A percentile compares a stretch with the other conserved stretches of the same genome.
These are phyloP conservation scores for Talinum fruticosum DNA, from an alignment of 148 eudicot species.

Conservation along the genomic window DNA sequence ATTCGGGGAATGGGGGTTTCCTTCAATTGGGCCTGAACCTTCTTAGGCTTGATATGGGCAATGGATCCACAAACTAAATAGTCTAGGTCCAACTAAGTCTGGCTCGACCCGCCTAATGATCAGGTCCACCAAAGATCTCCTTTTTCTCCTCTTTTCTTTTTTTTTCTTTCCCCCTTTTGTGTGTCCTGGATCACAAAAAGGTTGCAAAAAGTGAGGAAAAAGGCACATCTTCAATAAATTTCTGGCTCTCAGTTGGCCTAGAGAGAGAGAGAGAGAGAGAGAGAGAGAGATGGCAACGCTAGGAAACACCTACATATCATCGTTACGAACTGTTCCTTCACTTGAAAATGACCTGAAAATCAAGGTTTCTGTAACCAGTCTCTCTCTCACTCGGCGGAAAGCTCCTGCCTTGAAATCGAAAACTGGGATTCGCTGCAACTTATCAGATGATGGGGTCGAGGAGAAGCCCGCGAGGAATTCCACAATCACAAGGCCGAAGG, in stretches of 20 bases:
- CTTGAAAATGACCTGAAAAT: slow-evolving; percentile 23
- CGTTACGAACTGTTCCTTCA: slow-evolving; percentile 20
- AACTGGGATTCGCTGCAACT: slow-evolving; percentile 38
- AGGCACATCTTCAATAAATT: not conserved
- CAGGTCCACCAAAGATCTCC: slow-evolving; percentile 1
- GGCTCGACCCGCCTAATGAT: not conserved
- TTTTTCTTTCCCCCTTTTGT: not conserved
- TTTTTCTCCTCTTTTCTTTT: not conserved
- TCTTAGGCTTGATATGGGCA: not conserved
- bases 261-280: not conserved
- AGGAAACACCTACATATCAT: slow-evolving; percentile 20
- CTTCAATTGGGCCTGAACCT: not conserved
- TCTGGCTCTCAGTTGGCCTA: not conserved
- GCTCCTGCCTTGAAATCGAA: slow-evolving; percentile 4
- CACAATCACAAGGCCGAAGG: slow-evolving; percentile 19
- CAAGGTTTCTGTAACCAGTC: slow-evolving; percentile 13
- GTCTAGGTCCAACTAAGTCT: not conserved
- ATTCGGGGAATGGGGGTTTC: too few species aligned
- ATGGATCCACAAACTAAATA: not conserved
- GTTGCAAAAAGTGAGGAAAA: not conserved
- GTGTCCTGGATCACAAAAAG: not conserved
- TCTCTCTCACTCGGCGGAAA: slow-evolving; percentile 19
- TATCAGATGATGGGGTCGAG: slow-evolving; percentile 39
- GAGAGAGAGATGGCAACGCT: slow-evolving; percentile 35
- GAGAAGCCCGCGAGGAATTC: slow-evolving; percentile 30